Conservation (phyloP, 352 stramenopile species). For the Aphanomyces invadans region DNA sequence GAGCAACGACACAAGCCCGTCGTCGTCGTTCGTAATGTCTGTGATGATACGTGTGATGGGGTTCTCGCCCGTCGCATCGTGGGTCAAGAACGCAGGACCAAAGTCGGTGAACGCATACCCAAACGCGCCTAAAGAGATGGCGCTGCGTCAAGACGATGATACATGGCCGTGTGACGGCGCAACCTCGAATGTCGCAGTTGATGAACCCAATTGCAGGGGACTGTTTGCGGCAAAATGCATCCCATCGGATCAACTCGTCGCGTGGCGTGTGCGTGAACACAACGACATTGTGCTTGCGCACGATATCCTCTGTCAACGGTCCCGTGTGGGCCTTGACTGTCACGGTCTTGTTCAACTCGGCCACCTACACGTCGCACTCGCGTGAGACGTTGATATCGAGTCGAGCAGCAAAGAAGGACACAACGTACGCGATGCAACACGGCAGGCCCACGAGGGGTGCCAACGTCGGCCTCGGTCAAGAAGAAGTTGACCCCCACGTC, state of each 20-base stretch:
- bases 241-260: slow-evolving; percentile 79
- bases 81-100: slow-evolving; percentile 60
- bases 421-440: slow-evolving; percentile 46
- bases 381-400: not conserved
- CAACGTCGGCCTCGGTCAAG: slow-evolving; percentile 73
- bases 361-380: slow-evolving; percentile 34
- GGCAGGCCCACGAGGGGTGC: slow-evolving; percentile 46
- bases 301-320: slow-evolving; percentile 33
- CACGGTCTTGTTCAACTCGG: slow-evolving; percentile 90
- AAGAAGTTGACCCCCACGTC: slow-evolving; percentile 94
- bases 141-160: too few species aligned
- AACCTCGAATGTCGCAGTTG: slow-evolving; percentile 62
- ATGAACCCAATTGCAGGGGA: slow-evolving; percentile 76
- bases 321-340: slow-evolving; percentile 65
- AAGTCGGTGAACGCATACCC: slow-evolving; percentile 68
- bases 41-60: slow-evolving; percentile 84
- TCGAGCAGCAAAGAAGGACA: not conserved
- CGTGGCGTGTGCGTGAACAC: slow-evolving; percentile 78
- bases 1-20: slow-evolving; percentile 65
- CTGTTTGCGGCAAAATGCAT: slow-evolving; percentile 81
- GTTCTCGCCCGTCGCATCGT: slow-evolving; percentile 72
- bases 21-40: slow-evolving; percentile 74
- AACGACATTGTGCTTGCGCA: slow-evolving; percentile 68
- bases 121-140: slow-evolving; percentile 12
- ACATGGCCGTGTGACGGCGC: slow-evolving; percentile 28